Evolutionary conservation across 2,329 filamentous ascomycete species (phyloP).

Genomic region (Ambrosiella beaveri): DNA sequence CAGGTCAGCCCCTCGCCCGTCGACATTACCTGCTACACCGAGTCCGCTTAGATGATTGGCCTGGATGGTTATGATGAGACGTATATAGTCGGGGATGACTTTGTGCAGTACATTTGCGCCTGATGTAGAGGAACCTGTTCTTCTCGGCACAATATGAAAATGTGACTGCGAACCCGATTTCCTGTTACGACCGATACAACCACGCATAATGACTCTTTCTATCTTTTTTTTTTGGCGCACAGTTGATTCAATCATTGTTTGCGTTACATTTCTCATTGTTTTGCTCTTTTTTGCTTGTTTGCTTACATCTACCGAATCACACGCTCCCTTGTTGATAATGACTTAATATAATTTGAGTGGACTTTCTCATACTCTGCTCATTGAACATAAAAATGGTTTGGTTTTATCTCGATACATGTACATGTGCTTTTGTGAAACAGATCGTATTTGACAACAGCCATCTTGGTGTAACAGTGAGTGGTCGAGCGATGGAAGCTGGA

Average conservation of each 20-base stretch:
- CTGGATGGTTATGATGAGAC: conserved; percentile 1
- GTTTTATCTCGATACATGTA: not conserved
- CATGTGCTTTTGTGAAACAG: not conserved
- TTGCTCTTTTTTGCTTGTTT: not conserved
- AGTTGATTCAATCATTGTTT: not conserved
- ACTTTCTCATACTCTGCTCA: not conserved
- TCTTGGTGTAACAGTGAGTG: too few species aligned
- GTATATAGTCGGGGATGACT: conserved; percentile 1
- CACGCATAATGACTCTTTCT: not conserved
- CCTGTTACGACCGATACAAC: not conserved
- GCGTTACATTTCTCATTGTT: not conserved
- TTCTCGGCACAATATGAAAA: too few species aligned
- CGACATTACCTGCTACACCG: conserved; percentile 7
- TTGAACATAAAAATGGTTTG: not conserved
- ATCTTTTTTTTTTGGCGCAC: not conserved
- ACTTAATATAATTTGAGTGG: not conserved
- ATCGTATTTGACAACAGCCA: too few species aligned
- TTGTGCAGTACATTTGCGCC: conserved; percentile 1
- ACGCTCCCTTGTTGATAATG: not conserved
- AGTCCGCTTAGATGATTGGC: conserved; percentile 8
- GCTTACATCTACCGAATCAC: not conserved
- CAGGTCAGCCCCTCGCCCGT: not conserved
- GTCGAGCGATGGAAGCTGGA: too few species aligned
- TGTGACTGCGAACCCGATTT: not conserved
- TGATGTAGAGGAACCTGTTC: not conserved